These are phyloP conservation scores for Exophiala dermatitidis DNA, from an alignment of 2,329 filamentous ascomycete genomes.

Conservation along the genomic window DNA sequence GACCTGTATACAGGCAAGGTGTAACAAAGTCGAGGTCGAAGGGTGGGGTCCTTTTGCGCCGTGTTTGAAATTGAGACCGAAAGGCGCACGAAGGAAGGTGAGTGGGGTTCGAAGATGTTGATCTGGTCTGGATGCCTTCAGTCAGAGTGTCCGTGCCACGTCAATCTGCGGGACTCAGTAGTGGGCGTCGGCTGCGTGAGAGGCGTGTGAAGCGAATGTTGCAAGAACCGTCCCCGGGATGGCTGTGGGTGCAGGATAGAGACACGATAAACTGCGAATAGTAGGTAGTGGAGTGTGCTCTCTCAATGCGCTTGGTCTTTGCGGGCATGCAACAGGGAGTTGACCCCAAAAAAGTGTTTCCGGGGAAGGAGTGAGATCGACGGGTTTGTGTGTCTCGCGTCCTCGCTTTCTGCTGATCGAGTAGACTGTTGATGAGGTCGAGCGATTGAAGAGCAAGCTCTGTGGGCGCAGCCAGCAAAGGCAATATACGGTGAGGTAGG, in stretches of 20 bases:
- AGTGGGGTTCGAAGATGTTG: conserved; percentile 8
- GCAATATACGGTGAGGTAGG: background rate
- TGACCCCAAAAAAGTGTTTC: too few species aligned
- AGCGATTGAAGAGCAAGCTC: background rate
- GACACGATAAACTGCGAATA: background rate
- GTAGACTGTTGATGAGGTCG: background rate
- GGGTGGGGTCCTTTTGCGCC: background rate
- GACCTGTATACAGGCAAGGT: conserved; percentile 6
- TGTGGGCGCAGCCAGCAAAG: background rate
- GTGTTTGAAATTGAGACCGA: background rate
- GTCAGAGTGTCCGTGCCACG: conserved; percentile 9
- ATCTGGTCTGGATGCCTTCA: conserved; percentile 13
- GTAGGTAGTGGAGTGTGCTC: too few species aligned
- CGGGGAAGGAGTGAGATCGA: too few species aligned
- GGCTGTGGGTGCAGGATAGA: background rate
- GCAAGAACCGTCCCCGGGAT: background rate
- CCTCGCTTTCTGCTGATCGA: background rate
- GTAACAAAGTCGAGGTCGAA: conserved; percentile 3
- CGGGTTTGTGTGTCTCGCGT: background rate
- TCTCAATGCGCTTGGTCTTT: too few species aligned
- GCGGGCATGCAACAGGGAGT: too few species aligned
- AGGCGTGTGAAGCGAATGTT: background rate
- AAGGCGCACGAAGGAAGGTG: background rate
- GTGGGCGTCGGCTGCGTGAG: background rate
- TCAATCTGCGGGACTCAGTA: background rate